phyloP scores from a whole-genome alignment of 805 yeast species.

The Groenewaldozyma salmanticensis region DNA sequence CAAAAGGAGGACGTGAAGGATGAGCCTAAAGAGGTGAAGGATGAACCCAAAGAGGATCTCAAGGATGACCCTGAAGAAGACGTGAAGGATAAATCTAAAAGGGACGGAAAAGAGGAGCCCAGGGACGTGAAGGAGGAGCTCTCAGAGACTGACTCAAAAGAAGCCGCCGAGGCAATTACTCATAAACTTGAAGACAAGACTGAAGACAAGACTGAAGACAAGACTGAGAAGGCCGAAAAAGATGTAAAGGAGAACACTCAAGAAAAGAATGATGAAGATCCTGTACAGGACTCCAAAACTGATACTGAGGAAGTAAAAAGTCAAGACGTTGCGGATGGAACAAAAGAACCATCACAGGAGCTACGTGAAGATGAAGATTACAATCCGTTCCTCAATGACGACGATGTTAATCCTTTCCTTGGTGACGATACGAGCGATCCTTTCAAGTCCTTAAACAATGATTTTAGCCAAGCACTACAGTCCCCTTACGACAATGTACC shows the following conservation, averaged over 20 bases:
- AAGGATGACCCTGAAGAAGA: slow-evolving; percentile 12
- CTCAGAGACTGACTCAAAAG: background rate
- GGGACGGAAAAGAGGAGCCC: slow-evolving; percentile 7
- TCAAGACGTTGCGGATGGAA: no score
- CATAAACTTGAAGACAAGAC: background rate
- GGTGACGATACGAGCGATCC: no score
- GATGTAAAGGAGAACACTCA: slow-evolving; percentile 11
- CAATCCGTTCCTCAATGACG: no score
- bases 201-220: slow-evolving; percentile 1
- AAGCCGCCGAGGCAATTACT: background rate
- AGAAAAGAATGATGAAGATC: no score
- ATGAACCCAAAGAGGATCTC: slow-evolving; percentile 5
- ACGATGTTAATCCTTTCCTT: no score
- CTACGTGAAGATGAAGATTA: no score
- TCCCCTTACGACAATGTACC: no score
- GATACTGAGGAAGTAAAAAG: no score
- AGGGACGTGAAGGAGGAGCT: slow-evolving; percentile 6
- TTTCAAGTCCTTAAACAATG: no score
- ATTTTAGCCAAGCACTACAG: no score
- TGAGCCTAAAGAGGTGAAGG: background rate
- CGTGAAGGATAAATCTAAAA: slow-evolving; percentile 5
- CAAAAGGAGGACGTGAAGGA: slow-evolving; percentile 5
- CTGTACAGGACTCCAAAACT: background rate
- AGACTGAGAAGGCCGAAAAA: slow-evolving; percentile 9
- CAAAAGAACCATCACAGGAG: no score